Percentiles rank a stretch among this genome's conserved stretches.
phyloP scores from a whole-genome alignment of 2,329 filamentous ascomycete genomes.

The Cryphonectria parasitica region DNA sequence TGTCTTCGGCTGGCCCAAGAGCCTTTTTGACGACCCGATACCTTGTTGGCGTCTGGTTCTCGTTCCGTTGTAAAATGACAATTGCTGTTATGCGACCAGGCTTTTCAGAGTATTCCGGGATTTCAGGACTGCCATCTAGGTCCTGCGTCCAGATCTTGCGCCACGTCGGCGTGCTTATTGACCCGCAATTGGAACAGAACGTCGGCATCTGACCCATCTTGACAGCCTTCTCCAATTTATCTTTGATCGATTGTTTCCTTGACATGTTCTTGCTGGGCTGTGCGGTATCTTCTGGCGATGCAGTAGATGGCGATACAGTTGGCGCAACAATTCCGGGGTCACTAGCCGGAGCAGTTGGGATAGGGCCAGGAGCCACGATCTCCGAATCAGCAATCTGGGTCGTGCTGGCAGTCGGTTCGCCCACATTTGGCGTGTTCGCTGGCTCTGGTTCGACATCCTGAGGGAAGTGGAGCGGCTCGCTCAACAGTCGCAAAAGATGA shows the following conservation, averaged over 20 bases:
- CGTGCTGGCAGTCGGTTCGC: conserved; percentile 30
- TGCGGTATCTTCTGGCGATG: conserved; percentile 44
- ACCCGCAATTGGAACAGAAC: conserved; percentile 90
- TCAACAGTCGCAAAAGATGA: conserved; percentile 25
- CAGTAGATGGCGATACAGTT: conserved; percentile 41
- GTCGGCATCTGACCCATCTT: conserved; percentile 82
- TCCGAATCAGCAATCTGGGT: conserved; percentile 32
- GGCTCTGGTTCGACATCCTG: conserved; percentile 13
- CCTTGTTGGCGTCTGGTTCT: conserved; percentile 62
- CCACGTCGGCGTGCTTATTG: conserved; percentile 96
- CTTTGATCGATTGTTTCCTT: conserved; percentile 65
- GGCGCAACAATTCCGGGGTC: conserved; percentile 45
- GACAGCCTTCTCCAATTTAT: conserved; percentile 66
- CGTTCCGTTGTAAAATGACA: conserved; percentile 66
- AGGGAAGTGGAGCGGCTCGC: conserved; percentile 10
- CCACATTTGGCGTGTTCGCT: conserved; percentile 24
- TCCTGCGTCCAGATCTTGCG: conserved; percentile 87
- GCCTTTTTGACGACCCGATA: conserved; percentile 82
- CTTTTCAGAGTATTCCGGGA: conserved; percentile 72
- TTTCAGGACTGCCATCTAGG: conserved; percentile 68
- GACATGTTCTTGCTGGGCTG: conserved; percentile 66
- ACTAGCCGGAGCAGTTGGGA: conserved; percentile 50
- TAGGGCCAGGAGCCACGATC: conserved; percentile 23
- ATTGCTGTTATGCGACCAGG: conserved; percentile 76
- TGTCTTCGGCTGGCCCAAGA: conserved; percentile 64